phyloP scores from a whole-genome alignment of 1,139 yeast species.

The Candida tropicalis region DNA sequence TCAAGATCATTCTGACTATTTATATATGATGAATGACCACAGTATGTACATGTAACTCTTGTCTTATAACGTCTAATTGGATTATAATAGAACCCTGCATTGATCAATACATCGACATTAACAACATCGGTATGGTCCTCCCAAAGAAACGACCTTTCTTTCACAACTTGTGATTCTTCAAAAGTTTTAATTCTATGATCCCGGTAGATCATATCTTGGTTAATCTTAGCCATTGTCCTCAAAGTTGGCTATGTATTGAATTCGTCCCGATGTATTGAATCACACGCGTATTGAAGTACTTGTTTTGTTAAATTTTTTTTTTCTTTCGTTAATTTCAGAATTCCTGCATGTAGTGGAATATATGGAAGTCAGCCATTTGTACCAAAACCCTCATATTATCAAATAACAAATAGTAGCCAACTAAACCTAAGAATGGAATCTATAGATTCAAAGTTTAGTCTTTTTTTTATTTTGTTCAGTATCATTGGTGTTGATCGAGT shows the following conservation, averaged over 20 bases:
- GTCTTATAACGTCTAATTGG: slow-evolving; percentile 54
- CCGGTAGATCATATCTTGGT: slow-evolving; percentile 21
- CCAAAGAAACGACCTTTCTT: slow-evolving; percentile 20
- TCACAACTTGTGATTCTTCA: slow-evolving; percentile 15
- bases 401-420: too few species aligned
- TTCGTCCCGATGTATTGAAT: too few species aligned
- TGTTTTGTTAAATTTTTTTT: not conserved
- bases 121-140: slow-evolving; percentile 19
- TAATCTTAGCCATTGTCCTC: slow-evolving; percentile 3
- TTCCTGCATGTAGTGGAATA: too few species aligned
- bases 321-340: too few species aligned
- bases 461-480: too few species aligned
- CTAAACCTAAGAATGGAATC: too few species aligned
- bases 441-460: too few species aligned
- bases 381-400: too few species aligned
- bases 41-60: slow-evolving; percentile 62
- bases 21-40: slow-evolving; percentile 48
- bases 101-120: slow-evolving; percentile 36
- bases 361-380: too few species aligned
- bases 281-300: not conserved
- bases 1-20: slow-evolving; percentile 31
- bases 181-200: slow-evolving; percentile 22
- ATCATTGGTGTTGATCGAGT: too few species aligned
- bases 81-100: slow-evolving; percentile 69
- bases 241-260: too few species aligned